A percentile compares a stretch with the other conserved stretches of the same genome.
These are phyloP conservation scores for Aegilops longissima DNA, from an alignment of 176 grass and related monocot species.

Conservation along the genomic window DNA sequence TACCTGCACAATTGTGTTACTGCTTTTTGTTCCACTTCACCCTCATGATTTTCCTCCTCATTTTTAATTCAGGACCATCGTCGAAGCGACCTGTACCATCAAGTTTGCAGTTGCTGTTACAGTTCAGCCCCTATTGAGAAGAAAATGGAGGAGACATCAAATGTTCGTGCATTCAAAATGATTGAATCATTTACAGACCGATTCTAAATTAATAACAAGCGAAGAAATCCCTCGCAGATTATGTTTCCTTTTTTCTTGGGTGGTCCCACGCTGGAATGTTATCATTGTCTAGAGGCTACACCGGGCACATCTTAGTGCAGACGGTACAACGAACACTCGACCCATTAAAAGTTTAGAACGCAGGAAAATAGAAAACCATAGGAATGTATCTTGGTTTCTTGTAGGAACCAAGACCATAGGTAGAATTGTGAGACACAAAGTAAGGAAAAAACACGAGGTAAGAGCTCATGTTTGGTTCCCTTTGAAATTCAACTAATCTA, in stretches of 20 bases:
- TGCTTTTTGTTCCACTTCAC: not conserved
- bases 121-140: not conserved
- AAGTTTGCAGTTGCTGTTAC: conserved; percentile 8
- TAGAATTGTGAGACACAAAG: not conserved
- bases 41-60: not conserved
- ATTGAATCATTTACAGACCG: not conserved
- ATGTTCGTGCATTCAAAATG: not conserved
- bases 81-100: not conserved
- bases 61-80: conserved; percentile 29
- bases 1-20: not conserved
- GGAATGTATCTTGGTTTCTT: not conserved
- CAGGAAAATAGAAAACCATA: not conserved
- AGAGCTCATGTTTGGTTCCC: too few relatives aligned
- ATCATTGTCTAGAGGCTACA: not conserved
- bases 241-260: not conserved
- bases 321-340: too few relatives aligned
- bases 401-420: not conserved
- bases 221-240: not conserved
- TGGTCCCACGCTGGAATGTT: not conserved
- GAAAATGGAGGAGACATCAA: not conserved
- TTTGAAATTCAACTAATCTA: not conserved
- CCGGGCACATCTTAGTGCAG: not conserved
- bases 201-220: conserved; percentile 4
- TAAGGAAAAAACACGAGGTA: not conserved
- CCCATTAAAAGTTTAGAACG: not conserved